Percentiles rank a stretch among this genome's conserved stretches.
Conservation (phyloP, 2,329 filamentous ascomycete species). For the Penicillium rolfsii region DNA sequence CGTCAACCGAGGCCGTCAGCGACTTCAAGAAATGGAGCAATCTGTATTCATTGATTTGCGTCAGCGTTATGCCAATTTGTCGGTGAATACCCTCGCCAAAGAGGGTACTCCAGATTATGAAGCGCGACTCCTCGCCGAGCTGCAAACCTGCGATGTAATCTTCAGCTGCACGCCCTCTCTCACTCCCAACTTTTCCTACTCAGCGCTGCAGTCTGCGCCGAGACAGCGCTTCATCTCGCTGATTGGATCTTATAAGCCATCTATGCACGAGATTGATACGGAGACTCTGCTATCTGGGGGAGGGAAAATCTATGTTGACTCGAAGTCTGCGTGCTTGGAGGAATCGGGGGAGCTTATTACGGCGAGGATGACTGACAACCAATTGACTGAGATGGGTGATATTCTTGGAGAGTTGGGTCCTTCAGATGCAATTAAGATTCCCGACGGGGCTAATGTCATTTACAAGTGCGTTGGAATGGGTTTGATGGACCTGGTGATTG, state of each 20-base stretch:
- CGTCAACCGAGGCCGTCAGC: slow-evolving; percentile 69
- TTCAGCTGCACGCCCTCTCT: slow-evolving; percentile 56
- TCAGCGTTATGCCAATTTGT: slow-evolving; percentile 41
- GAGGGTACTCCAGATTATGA: slow-evolving; percentile 63
- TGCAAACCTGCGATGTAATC: slow-evolving; percentile 48
- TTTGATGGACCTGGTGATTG: slow-evolving; percentile 55
- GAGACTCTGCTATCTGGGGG: slow-evolving; percentile 57
- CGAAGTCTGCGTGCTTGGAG: slow-evolving; percentile 48
- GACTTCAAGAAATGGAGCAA: slow-evolving; percentile 54
- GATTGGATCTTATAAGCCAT: slow-evolving; percentile 59
- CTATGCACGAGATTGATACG: slow-evolving; percentile 56
- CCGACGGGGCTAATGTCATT: slow-evolving; percentile 46
- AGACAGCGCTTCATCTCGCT: slow-evolving; percentile 53
- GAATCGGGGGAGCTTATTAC: slow-evolving; percentile 53
- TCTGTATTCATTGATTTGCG: slow-evolving; percentile 40
- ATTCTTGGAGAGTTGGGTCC: slow-evolving; percentile 32
- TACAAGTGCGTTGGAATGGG: slow-evolving; percentile 58
- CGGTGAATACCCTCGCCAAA: slow-evolving; percentile 51
- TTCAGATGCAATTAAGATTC: slow-evolving; percentile 28
- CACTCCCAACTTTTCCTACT: slow-evolving; percentile 47
- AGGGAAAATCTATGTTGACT: slow-evolving; percentile 70
- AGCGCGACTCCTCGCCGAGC: slow-evolving; percentile 29
- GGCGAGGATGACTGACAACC: slow-evolving; percentile 41
- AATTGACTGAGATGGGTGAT: slow-evolving; percentile 51
- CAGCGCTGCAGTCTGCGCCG: slow-evolving; percentile 40